These are phyloP conservation scores for Dispira simplex DNA, from an alignment of 192 early-diverging fungal species.

Conservation along the genomic window DNA sequence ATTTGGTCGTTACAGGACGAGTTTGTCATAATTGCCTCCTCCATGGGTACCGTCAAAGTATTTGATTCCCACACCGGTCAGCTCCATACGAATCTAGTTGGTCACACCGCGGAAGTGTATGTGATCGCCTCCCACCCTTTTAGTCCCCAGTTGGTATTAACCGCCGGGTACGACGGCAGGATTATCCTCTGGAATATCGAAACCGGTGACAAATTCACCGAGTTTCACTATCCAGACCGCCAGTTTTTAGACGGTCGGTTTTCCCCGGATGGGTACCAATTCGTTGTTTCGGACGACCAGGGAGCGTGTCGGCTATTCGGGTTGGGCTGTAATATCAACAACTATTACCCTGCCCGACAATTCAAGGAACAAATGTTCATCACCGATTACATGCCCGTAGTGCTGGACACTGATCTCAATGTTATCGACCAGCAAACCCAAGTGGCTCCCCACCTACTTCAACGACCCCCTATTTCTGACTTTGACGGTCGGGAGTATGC, in stretches of 20 bases:
- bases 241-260: conserved; percentile 58
- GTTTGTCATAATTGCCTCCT: conserved; percentile 45
- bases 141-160: conserved; percentile 52
- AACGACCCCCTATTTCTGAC: conserved; percentile 39
- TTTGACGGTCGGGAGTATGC: conserved; percentile 51
- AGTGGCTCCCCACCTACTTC: conserved; percentile 48
- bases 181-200: conserved; percentile 68
- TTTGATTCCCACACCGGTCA: conserved; percentile 50
- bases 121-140: conserved; percentile 59
- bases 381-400: conserved; percentile 55
- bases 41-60: conserved; percentile 42
- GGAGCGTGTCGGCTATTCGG: conserved; percentile 61
- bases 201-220: conserved; percentile 34
- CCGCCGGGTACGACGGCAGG: conserved; percentile 69
- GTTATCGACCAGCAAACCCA: conserved; percentile 60
- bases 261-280: conserved; percentile 53
- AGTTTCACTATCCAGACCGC: conserved; percentile 30
- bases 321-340: conserved; percentile 30
- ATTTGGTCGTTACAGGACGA: conserved; percentile 58
- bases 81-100: conserved; percentile 29
- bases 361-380: conserved; percentile 66
- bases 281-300: conserved; percentile 53
- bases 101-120: conserved; percentile 52
- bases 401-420: conserved; percentile 41
- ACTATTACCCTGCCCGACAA: conserved; percentile 24